These are phyloP conservation scores for Pterulicium gracile DNA, from an alignment of 1,284 basidiomycete genomes.

Conservation along the genomic window DNA sequence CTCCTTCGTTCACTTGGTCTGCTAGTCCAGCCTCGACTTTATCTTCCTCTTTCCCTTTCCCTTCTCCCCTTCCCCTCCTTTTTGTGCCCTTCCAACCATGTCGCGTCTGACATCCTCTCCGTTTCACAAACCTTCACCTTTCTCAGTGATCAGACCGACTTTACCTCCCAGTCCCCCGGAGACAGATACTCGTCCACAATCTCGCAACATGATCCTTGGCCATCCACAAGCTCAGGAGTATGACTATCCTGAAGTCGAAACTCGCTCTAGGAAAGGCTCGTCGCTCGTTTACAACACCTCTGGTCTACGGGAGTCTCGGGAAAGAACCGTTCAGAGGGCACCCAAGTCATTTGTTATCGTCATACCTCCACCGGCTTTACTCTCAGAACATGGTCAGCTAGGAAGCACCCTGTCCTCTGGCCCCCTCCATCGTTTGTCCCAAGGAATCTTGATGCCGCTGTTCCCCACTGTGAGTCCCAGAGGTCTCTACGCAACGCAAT, in stretches of 20 bases:
- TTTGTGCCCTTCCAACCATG: too few species aligned
- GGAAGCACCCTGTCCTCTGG: slow-evolving; percentile 51
- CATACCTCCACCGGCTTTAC: slow-evolving; percentile 49
- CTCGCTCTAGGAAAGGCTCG: slow-evolving; percentile 34
- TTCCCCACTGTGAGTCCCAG: slow-evolving; percentile 52
- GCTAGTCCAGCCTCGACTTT: slow-evolving; percentile 5
- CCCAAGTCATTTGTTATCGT: slow-evolving; percentile 56
- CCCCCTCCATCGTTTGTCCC: slow-evolving; percentile 46
- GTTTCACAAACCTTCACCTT: slow-evolving; percentile 37
- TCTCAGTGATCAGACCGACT: slow-evolving; percentile 27
- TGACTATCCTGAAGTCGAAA: slow-evolving; percentile 13
- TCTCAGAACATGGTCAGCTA: slow-evolving; percentile 48
- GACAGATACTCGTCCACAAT: slow-evolving; percentile 19
- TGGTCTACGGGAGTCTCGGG: slow-evolving; percentile 35
- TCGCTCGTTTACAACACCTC: slow-evolving; percentile 49
- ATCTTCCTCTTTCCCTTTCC: slow-evolving; percentile 3
- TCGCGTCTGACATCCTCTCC: slow-evolving; percentile 34
- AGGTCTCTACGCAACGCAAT: background rate
- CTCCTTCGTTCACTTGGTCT: slow-evolving; percentile 6
- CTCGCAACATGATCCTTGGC: background rate
- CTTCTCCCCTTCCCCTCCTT: too few species aligned
- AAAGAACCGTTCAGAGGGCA: slow-evolving; percentile 32
- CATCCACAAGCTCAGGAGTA: slow-evolving; percentile 9
- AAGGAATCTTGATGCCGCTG: slow-evolving; percentile 65
- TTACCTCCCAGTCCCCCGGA: slow-evolving; percentile 42